These are phyloP conservation scores for Xylaria hypoxylon DNA, from an alignment of 2,329 filamentous ascomycete genomes.

Conservation along the genomic window DNA sequence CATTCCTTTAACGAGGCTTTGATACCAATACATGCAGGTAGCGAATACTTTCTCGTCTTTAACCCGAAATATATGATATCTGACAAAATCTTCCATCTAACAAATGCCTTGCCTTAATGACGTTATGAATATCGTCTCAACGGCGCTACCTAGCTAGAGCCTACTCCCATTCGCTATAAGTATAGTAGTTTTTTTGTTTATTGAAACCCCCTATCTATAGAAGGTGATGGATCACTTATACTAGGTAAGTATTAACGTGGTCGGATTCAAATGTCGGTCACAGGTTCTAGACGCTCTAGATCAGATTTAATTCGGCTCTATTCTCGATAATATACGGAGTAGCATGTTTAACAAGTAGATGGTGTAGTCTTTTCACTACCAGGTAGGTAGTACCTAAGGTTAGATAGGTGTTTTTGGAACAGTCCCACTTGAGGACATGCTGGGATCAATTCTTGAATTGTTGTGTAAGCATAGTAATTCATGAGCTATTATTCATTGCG, in stretches of 20 bases:
- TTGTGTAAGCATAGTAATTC: background rate
- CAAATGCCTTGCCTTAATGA: background rate
- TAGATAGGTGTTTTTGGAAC: constrained; percentile 1
- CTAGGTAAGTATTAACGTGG: background rate
- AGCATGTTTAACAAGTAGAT: background rate
- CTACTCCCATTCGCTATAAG: constrained; percentile 5
- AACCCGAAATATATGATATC: constrained; percentile 21
- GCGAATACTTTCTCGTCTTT: constrained; percentile 2
- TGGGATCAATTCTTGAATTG: constrained; percentile 18
- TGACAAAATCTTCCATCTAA: constrained; percentile 11
- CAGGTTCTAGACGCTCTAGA: constrained; percentile 9
- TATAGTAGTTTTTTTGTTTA: background rate
- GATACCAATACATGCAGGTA: background rate
- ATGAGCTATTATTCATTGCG: background rate
- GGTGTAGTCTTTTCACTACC: background rate
- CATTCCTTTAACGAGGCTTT: constrained; percentile 7
- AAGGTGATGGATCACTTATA: constrained; percentile 28
- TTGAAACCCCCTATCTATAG: constrained; percentile 2
- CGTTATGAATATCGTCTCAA: background rate
- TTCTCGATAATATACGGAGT: constrained; percentile 4
- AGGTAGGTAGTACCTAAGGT: background rate
- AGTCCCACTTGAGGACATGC: constrained; percentile 9
- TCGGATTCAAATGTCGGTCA: constrained; percentile 26
- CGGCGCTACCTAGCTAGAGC: background rate
- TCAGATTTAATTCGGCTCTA: constrained; percentile 3